A percentile compares a stretch with the other conserved stretches of the same genome.
Evolutionary conservation across 129 eudicot genomes (phyloP).

Genomic region (Ambrosia artemisiifolia): DNA sequence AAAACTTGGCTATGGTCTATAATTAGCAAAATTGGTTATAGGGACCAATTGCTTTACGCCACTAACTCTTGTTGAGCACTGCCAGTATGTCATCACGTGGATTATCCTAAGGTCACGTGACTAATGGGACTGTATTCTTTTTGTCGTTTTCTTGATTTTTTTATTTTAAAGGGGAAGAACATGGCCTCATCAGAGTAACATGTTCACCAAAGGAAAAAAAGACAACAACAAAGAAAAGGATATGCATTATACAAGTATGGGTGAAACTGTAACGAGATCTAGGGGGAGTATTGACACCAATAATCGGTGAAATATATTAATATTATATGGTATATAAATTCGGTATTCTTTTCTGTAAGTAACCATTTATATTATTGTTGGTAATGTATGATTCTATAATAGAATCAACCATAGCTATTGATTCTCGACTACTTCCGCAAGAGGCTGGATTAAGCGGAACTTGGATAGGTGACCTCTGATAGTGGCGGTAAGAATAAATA

Average conservation of each 20-base stretch:
- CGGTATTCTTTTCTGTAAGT: too few relatives aligned
- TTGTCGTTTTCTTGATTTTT: slow-evolving; percentile 19
- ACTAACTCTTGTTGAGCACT: slow-evolving; percentile 9
- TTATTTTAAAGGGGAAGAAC: slow-evolving; percentile 2
- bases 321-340: too few relatives aligned
- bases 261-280: background rate
- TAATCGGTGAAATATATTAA: too few relatives aligned
- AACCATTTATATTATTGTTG: too few relatives aligned
- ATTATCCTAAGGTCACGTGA: slow-evolving; percentile 33
- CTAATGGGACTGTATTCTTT: slow-evolving; percentile 19
- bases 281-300: too few relatives aligned
- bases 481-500: background rate
- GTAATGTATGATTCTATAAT: too few relatives aligned
- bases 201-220: slow-evolving; percentile 17
- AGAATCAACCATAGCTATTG: too few relatives aligned
- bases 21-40: slow-evolving; percentile 1
- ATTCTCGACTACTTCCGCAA: background rate
- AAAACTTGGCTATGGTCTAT: background rate
- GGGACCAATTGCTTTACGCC: slow-evolving; percentile 26
- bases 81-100: slow-evolving; percentile 35
- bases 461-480: slow-evolving; percentile 1
- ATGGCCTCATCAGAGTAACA: slow-evolving; percentile 7
- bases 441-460: background rate
- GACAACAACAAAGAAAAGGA: background rate
- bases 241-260: background rate